A percentile compares a stretch with the other conserved stretches of the same genome.
phyloP scores from a whole-genome alignment of 2,329 filamentous ascomycete species.

The Stagonosporopsis rhizophila region DNA sequence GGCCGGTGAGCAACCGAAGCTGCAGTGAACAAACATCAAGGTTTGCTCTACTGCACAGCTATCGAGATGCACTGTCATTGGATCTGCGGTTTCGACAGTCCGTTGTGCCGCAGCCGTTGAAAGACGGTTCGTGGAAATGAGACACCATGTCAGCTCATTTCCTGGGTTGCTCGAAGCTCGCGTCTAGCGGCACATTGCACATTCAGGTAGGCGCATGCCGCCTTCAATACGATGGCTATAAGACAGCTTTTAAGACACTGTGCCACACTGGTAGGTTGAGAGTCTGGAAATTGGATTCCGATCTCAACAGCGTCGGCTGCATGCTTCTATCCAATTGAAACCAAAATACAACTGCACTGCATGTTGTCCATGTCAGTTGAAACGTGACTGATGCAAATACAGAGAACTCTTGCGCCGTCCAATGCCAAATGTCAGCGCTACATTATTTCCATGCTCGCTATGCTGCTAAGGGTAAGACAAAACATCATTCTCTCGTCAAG shows the following conservation, averaged over 20 bases:
- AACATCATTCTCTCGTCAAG: conserved; percentile 16
- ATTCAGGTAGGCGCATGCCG: not conserved
- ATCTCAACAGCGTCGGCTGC: not conserved
- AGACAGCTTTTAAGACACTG: not conserved
- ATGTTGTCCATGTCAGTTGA: not conserved
- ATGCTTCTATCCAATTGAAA: not conserved
- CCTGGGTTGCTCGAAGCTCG: not conserved
- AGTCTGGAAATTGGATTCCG: not conserved
- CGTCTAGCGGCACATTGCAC: conserved; percentile 10
- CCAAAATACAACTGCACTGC: not conserved
- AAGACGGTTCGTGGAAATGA: conserved; percentile 7
- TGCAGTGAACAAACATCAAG: conserved; percentile 6
- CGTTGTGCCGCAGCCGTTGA: conserved; percentile 11
- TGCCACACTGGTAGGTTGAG: not conserved
- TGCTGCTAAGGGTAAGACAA: conserved; percentile 40
- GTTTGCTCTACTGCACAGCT: conserved; percentile 10
- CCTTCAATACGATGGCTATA: not conserved
- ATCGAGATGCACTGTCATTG: conserved; percentile 1
- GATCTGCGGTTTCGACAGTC: conserved; percentile 1
- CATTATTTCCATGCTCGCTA: conserved; percentile 37
- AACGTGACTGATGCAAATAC: not conserved
- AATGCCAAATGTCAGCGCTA: conserved; percentile 24
- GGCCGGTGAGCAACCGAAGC: conserved; percentile 1
- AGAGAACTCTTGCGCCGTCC: conserved; percentile 20
- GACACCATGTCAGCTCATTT: conserved; percentile 5